phyloP scores from a whole-genome alignment of 2,329 filamentous ascomycete genomes.

The Penicillium sp. region DNA sequence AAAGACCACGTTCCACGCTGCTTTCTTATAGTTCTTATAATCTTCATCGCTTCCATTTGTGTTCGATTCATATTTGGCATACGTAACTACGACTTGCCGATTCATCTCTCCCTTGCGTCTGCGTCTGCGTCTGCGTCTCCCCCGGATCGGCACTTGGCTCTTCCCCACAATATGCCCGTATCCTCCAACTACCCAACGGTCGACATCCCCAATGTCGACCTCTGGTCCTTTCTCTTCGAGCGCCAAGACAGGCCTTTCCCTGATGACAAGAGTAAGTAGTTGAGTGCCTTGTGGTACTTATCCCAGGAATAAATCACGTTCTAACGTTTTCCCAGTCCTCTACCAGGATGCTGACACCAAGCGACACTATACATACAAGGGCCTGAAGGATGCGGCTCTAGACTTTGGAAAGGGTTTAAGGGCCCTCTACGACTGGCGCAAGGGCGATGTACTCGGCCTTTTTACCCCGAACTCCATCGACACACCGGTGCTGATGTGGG shows the following conservation, averaged over 20 bases:
- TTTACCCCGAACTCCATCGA: conserved; percentile 86
- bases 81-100: neutral
- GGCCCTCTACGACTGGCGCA: conserved; percentile 70
- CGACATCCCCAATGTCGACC: conserved; percentile 67
- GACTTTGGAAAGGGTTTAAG: conserved; percentile 78
- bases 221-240: conserved; percentile 77
- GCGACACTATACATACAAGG: conserved; percentile 64
- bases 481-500: conserved; percentile 70
- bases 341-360: conserved; percentile 70
- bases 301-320: neutral
- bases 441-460: conserved; percentile 75
- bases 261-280: conserved; percentile 63
- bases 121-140: neutral
- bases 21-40: neutral
- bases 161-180: conserved; percentile 59
- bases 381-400: conserved; percentile 61
- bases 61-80: neutral
- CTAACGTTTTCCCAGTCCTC: conserved; percentile 56
- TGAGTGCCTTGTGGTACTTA: neutral
- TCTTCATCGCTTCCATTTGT: neutral
- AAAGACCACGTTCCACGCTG: neutral
- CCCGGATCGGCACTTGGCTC: conserved; percentile 13
- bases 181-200: conserved; percentile 61
- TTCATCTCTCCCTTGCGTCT: neutral
- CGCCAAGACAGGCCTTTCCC: conserved; percentile 60